Base-by-base conservation (phyloP, 805 yeast species). In the Tanozyma kutaoensis region DNA sequence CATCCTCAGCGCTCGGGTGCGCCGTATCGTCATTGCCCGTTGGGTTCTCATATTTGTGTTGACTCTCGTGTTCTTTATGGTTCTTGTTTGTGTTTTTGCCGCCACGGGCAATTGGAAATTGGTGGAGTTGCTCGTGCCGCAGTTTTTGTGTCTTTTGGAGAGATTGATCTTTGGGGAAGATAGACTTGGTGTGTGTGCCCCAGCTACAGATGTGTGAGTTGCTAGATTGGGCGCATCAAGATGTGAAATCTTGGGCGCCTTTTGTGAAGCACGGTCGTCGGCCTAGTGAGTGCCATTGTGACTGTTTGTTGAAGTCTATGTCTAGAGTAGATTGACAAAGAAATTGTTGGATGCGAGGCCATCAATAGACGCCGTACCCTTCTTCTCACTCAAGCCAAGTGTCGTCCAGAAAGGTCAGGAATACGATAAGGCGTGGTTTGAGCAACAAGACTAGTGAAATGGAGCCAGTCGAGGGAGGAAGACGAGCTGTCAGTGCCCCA, bases 161-260 rank as follows among this genome's bases (percentile, higher is more conserved):
- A 14, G 24, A 2, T 8, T 22, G n/a, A n/a, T 12, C 24, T 22
- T 12, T 26, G 28, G 28, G 24, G 18, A 12, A 28, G 12, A 16
- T 14, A 14, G 14, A 15, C 14, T 25, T 23, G 17, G 24, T 24
- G 22, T 30, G 29, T 15, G 23, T 13, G 14, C 12, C 14, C n/a
- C 7, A 13, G 17, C 14, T n/a, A 5, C 14, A 11, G 12, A 27
- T 27, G 33, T 28, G 33, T 25, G 28, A 29, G 8, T 25, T 22
- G 11, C 31, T 24, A 19, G 27, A 8, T n/a, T 22, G 21, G 14
- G 14, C 24, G 14, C 6, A 16, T n/a, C 25, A 19, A 20, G 14
- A 16, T 15, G 20, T 22, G 17, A 22, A 21, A 23, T 58, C 93
- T 70, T 42, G 93, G 93, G 62, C 97, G 77, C n/a, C n/a, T n/a